Evolutionary conservation across 108 stramenopile species (phyloP).

Genomic region (Conticribra weissflogii): DNA sequence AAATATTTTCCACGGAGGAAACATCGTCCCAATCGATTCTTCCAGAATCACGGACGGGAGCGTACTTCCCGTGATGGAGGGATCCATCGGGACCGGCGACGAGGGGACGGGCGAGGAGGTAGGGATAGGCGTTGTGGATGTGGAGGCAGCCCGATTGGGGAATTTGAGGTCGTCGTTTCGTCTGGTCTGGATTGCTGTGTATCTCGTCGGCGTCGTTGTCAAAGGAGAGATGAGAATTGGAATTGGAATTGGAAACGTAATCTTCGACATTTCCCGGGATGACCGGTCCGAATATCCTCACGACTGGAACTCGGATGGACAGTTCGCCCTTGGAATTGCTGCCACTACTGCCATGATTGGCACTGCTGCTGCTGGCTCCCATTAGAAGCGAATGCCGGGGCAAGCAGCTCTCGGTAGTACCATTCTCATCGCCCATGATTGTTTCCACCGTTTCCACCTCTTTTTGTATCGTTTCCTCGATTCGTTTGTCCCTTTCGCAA

Average conservation of each 20-base stretch:
- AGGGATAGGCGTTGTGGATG: slow-evolving; percentile 87
- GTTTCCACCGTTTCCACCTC: too few species aligned
- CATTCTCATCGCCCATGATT: too few species aligned
- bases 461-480: too few species aligned
- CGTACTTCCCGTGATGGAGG: slow-evolving; percentile 35
- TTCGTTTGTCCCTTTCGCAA: too few species aligned
- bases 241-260: slow-evolving; percentile 2
- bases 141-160: slow-evolving; percentile 82
- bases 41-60: background rate
- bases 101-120: slow-evolving; percentile 77
- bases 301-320: slow-evolving; percentile 61
- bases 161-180: slow-evolving; percentile 24
- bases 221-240: slow-evolving; percentile 1
- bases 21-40: slow-evolving; percentile 77
- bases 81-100: slow-evolving; percentile 82
- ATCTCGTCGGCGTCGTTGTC: background rate
- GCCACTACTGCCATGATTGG: background rate
- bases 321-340: slow-evolving; percentile 5
- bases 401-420: too few species aligned
- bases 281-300: slow-evolving; percentile 84
- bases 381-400: too few species aligned
- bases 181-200: background rate
- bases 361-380: background rate
- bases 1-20: slow-evolving; percentile 31
- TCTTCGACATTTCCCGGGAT: slow-evolving; percentile 35